Conservation (phyloP, 2,329 filamentous ascomycete species). For the Teratosphaeria gauchensis region DNA sequence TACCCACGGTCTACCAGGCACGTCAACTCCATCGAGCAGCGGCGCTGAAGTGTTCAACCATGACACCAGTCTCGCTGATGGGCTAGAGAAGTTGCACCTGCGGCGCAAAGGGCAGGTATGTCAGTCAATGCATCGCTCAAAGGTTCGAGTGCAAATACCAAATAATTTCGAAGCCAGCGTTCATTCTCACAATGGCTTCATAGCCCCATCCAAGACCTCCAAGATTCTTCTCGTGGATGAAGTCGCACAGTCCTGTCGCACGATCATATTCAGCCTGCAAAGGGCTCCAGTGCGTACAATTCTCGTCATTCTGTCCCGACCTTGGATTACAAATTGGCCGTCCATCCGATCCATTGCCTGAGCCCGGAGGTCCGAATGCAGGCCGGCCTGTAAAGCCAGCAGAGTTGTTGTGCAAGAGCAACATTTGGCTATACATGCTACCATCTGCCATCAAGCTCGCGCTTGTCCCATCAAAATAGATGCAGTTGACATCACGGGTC, state of each 20-base stretch:
- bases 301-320: neutral
- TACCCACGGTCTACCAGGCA: neutral
- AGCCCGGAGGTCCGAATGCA: conserved; percentile 8
- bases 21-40: neutral
- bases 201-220: conserved; percentile 40
- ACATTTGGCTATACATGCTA: conserved; percentile 40
- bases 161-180: conserved; percentile 60
- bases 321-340: neutral
- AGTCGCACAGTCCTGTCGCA: conserved; percentile 39
- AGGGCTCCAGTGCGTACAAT: conserved; percentile 21
- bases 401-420: conserved; percentile 36
- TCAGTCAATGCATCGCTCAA: neutral
- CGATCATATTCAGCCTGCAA: conserved; percentile 40
- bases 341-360: conserved; percentile 5
- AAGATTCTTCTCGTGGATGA: conserved; percentile 32
- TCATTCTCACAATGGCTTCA: conserved; percentile 54
- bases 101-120: neutral
- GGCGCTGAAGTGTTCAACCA: conserved; percentile 41
- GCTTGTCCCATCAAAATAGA: conserved; percentile 45
- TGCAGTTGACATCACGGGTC: conserved; percentile 31
- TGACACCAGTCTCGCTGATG: conserved; percentile 34
- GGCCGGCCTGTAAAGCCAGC: conserved; percentile 29
- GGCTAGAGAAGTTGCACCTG: conserved; percentile 47
- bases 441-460: conserved; percentile 40
- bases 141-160: conserved; percentile 23